Percentiles rank a stretch among this genome's conserved stretches.
Conservation (phyloP, 257 asterid species). For the Cordia subcordata region DNA sequence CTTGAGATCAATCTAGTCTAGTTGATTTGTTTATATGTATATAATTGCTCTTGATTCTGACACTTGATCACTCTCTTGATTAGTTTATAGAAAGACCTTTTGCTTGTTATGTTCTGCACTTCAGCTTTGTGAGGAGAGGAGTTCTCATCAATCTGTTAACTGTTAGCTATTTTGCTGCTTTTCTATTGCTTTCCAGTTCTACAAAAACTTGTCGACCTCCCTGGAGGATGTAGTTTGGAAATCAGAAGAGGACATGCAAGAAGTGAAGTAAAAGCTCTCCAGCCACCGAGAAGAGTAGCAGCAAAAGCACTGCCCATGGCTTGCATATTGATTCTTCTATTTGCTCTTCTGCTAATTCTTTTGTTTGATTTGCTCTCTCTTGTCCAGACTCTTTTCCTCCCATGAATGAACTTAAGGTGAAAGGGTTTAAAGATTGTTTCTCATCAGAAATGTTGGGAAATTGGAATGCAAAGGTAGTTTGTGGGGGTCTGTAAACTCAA, state of each 20-base stretch:
- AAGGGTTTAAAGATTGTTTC: slow-evolving; percentile 8
- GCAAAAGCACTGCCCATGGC: not conserved
- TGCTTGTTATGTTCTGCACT: no score
- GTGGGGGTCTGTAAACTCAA: slow-evolving; percentile 6
- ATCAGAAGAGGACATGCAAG: slow-evolving; percentile 84
- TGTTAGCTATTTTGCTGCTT: not conserved
- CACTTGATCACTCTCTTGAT: no score
- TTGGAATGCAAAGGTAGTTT: slow-evolving; percentile 10
- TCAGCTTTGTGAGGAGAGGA: no score
- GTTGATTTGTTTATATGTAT: no score
- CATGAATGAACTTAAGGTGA: slow-evolving; percentile 19
- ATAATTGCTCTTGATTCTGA: no score
- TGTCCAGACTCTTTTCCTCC: slow-evolving; percentile 38
- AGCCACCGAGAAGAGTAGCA: slow-evolving; percentile 1
- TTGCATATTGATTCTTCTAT: slow-evolving; percentile 5
- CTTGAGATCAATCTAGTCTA: no score
- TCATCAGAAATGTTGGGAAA: slow-evolving; percentile 7
- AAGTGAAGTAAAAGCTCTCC: slow-evolving; percentile 29
- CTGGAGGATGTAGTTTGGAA: slow-evolving; percentile 90
- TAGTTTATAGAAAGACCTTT: no score
- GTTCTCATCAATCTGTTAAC: no score
- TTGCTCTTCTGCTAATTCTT: not conserved
- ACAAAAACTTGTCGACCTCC: slow-evolving; percentile 62
- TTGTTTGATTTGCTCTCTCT: slow-evolving; percentile 15
- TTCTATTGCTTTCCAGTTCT: slow-evolving; percentile 61